Conservation (phyloP, 225 moss, liverwort and hornwort species). For the Antitrichia curtipendula region DNA sequence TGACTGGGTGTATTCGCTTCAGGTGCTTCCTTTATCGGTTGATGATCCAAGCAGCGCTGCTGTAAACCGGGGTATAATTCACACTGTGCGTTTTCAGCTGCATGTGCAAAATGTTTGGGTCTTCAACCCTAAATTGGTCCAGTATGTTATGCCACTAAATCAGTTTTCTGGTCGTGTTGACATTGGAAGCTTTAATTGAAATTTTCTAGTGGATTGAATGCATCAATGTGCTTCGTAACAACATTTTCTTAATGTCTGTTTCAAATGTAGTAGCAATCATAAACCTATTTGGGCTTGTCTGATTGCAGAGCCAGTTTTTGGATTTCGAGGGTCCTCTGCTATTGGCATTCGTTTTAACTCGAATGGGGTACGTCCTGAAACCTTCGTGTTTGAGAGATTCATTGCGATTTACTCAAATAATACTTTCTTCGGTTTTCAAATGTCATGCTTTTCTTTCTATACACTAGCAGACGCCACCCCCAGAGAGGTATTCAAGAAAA, state of each 20-base stretch:
- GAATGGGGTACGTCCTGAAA: conserved; percentile 31
- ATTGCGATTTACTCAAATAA: background rate
- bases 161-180: background rate
- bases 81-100: background rate
- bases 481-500: background rate
- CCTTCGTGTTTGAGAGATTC: background rate
- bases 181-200: background rate
- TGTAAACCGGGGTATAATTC: conserved; percentile 21
- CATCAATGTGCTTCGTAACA: background rate
- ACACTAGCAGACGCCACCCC: background rate
- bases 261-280: background rate
- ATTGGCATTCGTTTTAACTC: conserved; percentile 42
- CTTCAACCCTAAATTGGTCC: background rate
- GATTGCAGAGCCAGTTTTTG: conserved; percentile 49
- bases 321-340: conserved; percentile 80
- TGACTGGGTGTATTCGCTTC: conserved; percentile 86
- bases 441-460: background rate
- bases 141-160: background rate
- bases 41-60: conserved; percentile 17
- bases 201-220: background rate
- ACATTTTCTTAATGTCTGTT: background rate
- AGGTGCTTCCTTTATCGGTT: conserved; percentile 64
- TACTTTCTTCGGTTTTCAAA: background rate
- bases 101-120: background rate
- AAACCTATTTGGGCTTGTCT: background rate